A percentile compares a stretch with the other conserved stretches of the same genome.
Evolutionary conservation across 768 basidiomycete species (phyloP).

Genomic region (Naganishia kalamii): DNA sequence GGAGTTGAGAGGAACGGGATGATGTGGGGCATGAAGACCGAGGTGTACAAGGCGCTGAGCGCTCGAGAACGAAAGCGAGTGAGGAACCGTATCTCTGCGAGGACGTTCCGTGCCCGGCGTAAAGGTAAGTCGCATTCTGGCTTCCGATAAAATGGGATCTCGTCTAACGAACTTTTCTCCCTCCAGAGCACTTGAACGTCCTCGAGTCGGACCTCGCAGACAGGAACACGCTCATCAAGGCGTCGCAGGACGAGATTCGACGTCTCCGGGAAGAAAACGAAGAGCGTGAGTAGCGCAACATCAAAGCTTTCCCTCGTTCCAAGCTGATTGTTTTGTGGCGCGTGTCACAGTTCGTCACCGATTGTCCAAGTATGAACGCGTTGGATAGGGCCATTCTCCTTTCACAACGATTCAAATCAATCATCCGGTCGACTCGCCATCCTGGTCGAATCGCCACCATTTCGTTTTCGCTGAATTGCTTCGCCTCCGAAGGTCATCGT

Average conservation of each 20-base stretch:
- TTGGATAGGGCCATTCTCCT: not conserved
- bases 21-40: constrained; percentile 47
- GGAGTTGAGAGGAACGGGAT: constrained; percentile 44
- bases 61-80: constrained; percentile 44
- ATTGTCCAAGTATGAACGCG: not conserved
- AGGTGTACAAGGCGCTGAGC: constrained; percentile 36
- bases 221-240: constrained; percentile 14
- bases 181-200: constrained; percentile 11
- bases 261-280: constrained; percentile 14
- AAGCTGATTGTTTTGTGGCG: not conserved
- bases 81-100: constrained; percentile 43
- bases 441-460: not conserved
- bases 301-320: too few species aligned
- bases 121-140: constrained; percentile 34
- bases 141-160: not conserved
- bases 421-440: not conserved
- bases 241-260: constrained; percentile 16
- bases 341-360: not conserved
- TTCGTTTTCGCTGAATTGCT: not conserved
- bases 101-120: constrained; percentile 43
- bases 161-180: not conserved
- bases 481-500: too few species aligned
- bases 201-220: constrained; percentile 14
- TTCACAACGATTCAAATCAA: not conserved
- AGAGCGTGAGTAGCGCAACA: constrained; percentile 9